phyloP scores from a whole-genome alignment of 306 rosid genomes.

The Malus sylvestris region DNA sequence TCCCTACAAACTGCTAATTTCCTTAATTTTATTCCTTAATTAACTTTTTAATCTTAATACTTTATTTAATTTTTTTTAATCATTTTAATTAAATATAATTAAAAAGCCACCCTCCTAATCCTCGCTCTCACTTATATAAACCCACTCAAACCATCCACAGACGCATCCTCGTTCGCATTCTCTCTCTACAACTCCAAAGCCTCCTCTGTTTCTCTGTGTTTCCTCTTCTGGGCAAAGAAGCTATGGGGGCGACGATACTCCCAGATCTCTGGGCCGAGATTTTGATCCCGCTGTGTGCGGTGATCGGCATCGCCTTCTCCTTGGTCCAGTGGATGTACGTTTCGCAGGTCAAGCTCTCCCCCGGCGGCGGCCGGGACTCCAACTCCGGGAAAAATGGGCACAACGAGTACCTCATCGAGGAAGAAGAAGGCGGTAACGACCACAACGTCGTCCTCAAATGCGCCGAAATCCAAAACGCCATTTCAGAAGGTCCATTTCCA shows the following conservation, averaged over 20 bases:
- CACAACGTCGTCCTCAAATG: slow-evolving; percentile 81
- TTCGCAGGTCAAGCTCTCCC: slow-evolving; percentile 60
- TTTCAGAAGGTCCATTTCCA: slow-evolving; percentile 61
- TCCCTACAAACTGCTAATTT: not conserved
- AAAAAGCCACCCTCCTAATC: not conserved
- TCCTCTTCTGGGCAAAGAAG: not conserved
- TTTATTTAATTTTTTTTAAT: not conserved
- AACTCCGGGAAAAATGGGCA: slow-evolving; percentile 51
- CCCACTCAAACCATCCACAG: not conserved
- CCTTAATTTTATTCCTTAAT: not conserved
- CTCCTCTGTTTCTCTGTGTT: not conserved
- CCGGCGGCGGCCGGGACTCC: slow-evolving; percentile 22
- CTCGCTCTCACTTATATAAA: slow-evolving; percentile 17
- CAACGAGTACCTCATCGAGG: slow-evolving; percentile 76
- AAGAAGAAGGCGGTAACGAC: slow-evolving; percentile 87
- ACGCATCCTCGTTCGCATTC: not conserved
- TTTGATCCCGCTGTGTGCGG: slow-evolving; percentile 69
- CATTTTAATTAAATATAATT: not conserved
- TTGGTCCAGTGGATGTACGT: slow-evolving; percentile 70
- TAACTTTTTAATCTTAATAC: not conserved
- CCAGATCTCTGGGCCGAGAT: slow-evolving; percentile 85
- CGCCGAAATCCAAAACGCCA: slow-evolving; percentile 86
- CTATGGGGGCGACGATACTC: slow-evolving; percentile 63
- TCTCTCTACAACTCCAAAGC: not conserved
- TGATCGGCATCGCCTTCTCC: slow-evolving; percentile 68